Evolutionary conservation across 495 filamentous ascomycete species (phyloP).

Genomic region (Emericellopsis terricola): DNA sequence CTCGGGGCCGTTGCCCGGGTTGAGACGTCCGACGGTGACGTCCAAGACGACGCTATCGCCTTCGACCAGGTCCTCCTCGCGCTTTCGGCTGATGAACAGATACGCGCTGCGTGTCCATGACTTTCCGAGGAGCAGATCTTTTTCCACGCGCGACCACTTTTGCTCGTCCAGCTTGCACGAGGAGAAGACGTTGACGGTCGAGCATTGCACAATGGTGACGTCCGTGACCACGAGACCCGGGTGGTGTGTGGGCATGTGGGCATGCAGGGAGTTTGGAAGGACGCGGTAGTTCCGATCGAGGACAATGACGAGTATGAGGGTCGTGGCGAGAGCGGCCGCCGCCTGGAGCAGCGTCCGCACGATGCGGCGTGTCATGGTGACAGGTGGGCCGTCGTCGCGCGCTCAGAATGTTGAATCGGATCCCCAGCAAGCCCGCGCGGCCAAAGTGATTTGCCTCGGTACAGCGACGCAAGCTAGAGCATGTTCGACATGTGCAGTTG

Average conservation of each 20-base stretch:
- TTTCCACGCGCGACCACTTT: slow-evolving; percentile 72
- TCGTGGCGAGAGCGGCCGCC: slow-evolving; percentile 41
- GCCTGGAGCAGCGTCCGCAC: slow-evolving; percentile 70
- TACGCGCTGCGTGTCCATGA: slow-evolving; percentile 64
- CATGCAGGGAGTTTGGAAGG: slow-evolving; percentile 65
- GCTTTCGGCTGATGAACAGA: slow-evolving; percentile 69
- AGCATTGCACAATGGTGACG: slow-evolving; percentile 67
- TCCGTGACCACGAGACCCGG: slow-evolving; percentile 73
- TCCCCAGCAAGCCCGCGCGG: no score
- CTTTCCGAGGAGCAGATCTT: slow-evolving; percentile 70
- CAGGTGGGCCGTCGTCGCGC: neutral
- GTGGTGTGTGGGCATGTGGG: slow-evolving; percentile 66
- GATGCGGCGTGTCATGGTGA: slow-evolving; percentile 25
- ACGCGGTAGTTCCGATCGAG: slow-evolving; percentile 70
- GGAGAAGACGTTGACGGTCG: slow-evolving; percentile 52
- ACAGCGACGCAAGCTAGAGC: no score
- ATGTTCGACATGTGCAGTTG: no score
- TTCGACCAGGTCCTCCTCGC: slow-evolving; percentile 62
- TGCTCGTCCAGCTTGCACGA: slow-evolving; percentile 61
- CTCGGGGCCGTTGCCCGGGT: slow-evolving; percentile 43
- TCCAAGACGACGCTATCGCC: slow-evolving; percentile 72
- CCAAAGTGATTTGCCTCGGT: no score
- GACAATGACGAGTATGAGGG: slow-evolving; percentile 52
- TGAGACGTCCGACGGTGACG: slow-evolving; percentile 50
- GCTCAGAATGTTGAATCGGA: no score